Percentiles rank a stretch among this genome's conserved stretches.
phyloP scores from a whole-genome alignment of 1,139 yeast species.

The Blastobotrys proliferans region DNA sequence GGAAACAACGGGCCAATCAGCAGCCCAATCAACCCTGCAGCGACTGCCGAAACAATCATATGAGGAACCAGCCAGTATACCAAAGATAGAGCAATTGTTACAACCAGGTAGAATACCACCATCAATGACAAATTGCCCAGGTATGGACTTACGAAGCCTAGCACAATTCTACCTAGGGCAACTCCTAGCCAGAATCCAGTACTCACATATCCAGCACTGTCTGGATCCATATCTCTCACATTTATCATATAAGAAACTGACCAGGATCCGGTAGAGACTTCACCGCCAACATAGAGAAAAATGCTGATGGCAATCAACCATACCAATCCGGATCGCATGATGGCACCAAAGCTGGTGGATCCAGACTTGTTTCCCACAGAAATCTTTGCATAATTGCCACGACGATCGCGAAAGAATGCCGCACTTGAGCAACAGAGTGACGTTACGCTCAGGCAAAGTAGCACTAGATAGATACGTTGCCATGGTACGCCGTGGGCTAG shows the following conservation, averaged over 20 bases:
- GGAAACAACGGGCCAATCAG: conserved; percentile 79
- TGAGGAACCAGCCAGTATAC: conserved; percentile 27
- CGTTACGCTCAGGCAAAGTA: too few species aligned
- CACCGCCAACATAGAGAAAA: conserved; percentile 61
- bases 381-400: too few species aligned
- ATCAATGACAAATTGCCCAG: conserved; percentile 20
- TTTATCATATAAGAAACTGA: conserved; percentile 56
- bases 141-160: conserved; percentile 33
- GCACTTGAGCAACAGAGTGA: too few species aligned
- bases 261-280: conserved; percentile 68
- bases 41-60: conserved; percentile 26
- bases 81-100: conserved; percentile 21
- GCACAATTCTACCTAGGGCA: conserved; percentile 52
- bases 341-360: too few species aligned
- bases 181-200: conserved; percentile 71
- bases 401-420: too few species aligned
- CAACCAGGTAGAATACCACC: conserved; percentile 17
- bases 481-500: conserved; percentile 46
- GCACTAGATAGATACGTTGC: conserved; percentile 50
- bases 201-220: conserved; percentile 54
- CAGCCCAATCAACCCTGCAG: conserved; percentile 54
- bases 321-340: conserved; percentile 44
- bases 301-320: conserved; percentile 56
- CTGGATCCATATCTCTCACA: conserved; percentile 46
- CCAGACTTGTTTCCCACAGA: too few species aligned